Evolutionary conservation across 192 early-diverging fungal species (phyloP).

Genomic region (Backusella parvicylindrica): DNA sequence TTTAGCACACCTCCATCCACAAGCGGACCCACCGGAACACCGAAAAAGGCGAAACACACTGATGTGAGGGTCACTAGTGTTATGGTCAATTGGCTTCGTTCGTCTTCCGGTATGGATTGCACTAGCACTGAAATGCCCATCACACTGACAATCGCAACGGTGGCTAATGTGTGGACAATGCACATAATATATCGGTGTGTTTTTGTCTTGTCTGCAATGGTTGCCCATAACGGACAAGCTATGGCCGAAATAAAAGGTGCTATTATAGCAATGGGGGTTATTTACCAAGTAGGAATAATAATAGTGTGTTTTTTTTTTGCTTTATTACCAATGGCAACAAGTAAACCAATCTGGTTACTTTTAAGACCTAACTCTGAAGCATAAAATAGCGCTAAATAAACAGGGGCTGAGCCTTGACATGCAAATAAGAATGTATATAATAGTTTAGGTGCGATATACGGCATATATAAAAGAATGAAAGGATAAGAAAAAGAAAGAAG

Average conservation of each 20-base stretch:
- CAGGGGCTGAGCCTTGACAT: conserved; percentile 41
- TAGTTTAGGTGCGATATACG: conserved; percentile 38
- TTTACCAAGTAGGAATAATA: background rate
- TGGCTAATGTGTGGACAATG: conserved; percentile 37
- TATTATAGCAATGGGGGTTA: background rate
- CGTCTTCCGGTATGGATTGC: conserved; percentile 14
- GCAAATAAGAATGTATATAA: conserved; percentile 42
- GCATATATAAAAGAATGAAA: conserved; percentile 12
- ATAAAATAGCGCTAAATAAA: conserved; percentile 37
- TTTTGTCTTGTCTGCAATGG: conserved; percentile 40
- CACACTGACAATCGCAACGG: conserved; percentile 35
- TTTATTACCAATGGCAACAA: conserved; percentile 37
- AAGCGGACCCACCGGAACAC: conserved; percentile 40
- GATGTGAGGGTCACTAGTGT: conserved; percentile 32
- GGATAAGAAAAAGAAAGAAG: background rate
- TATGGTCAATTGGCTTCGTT: conserved; percentile 18
- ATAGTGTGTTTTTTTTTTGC: background rate
- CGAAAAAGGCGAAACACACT: conserved; percentile 45
- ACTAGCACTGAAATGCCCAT: conserved; percentile 38
- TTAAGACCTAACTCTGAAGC: conserved; percentile 35
- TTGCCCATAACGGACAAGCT: conserved; percentile 44
- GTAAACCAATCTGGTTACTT: conserved; percentile 39
- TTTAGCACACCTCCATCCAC: conserved; percentile 46
- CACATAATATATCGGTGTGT: conserved; percentile 41
- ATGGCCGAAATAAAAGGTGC: conserved; percentile 47